Conservation (phyloP, 1,284 basidiomycete species). For the Porodaedalea pini region DNA sequence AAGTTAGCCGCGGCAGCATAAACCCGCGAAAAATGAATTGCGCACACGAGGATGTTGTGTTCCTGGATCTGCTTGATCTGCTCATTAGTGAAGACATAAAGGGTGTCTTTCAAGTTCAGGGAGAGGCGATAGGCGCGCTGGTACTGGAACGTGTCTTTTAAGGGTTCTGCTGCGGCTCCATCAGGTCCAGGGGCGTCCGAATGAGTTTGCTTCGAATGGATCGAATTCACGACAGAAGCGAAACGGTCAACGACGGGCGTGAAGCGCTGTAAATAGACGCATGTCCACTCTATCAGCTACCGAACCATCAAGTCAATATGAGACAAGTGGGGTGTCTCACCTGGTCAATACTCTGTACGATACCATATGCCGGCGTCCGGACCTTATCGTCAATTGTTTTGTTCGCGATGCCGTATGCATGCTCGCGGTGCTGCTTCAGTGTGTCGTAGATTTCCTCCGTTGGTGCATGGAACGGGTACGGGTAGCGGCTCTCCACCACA, state of each 20-base stretch:
- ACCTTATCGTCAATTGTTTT: slow-evolving; percentile 65
- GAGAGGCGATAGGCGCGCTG: slow-evolving; percentile 68
- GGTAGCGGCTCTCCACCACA: slow-evolving; percentile 65
- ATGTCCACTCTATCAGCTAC: slow-evolving; percentile 16
- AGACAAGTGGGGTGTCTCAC: slow-evolving; percentile 37
- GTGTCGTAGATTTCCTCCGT: slow-evolving; percentile 66
- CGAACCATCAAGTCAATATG: slow-evolving; percentile 9
- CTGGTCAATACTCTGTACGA: slow-evolving; percentile 69
- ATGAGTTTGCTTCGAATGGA: slow-evolving; percentile 42
- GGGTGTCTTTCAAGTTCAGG: slow-evolving; percentile 54
- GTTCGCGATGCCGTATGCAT: slow-evolving; percentile 53
- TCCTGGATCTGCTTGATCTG: slow-evolving; percentile 67
- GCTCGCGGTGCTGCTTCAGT: slow-evolving; percentile 53
- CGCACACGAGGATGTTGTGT: slow-evolving; percentile 65
- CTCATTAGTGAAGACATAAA: slow-evolving; percentile 63
- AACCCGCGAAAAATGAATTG: background rate
- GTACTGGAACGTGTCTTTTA: slow-evolving; percentile 56
- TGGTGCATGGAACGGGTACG: slow-evolving; percentile 69
- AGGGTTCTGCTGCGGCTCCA: slow-evolving; percentile 22
- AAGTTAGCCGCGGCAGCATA: background rate
- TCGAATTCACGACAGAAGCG: slow-evolving; percentile 53
- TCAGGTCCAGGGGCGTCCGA: slow-evolving; percentile 21
- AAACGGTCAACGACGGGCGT: slow-evolving; percentile 70
- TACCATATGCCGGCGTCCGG: slow-evolving; percentile 56
- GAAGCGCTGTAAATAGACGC: slow-evolving; percentile 46